Conservation (phyloP, 192 early-diverging fungal genomes). For the Lunasporangiospora selenospora region DNA sequence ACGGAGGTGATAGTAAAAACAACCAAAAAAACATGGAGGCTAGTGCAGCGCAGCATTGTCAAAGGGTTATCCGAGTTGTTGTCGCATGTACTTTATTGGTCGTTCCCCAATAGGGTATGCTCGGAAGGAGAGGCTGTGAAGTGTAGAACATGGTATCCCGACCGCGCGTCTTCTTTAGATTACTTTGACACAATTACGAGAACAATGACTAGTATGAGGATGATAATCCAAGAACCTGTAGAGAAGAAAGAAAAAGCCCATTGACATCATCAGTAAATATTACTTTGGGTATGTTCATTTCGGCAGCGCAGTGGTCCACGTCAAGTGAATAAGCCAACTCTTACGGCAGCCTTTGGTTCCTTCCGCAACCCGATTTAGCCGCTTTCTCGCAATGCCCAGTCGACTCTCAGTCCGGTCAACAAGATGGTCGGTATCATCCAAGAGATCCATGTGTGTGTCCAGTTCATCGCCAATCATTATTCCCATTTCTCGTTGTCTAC, state of each 20-base stretch:
- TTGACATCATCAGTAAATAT: slow-evolving; percentile 1
- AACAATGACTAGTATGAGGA: slow-evolving; percentile 50
- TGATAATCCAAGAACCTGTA: slow-evolving; percentile 53
- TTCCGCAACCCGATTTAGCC: slow-evolving; percentile 58
- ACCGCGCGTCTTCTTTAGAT: no score
- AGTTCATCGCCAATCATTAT: slow-evolving; percentile 78
- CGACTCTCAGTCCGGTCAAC: slow-evolving; percentile 63
- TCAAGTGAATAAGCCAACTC: slow-evolving; percentile 11
- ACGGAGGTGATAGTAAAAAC: no score
- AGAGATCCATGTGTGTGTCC: slow-evolving; percentile 68
- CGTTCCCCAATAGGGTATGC: no score
- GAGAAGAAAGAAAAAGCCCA: slow-evolving; percentile 5
- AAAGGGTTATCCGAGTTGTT: no score
- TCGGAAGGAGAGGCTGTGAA: no score
- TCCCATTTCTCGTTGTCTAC: slow-evolving; percentile 74
- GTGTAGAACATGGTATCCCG: no score
- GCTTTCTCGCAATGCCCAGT: slow-evolving; percentile 52
- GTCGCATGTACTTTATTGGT: no score
- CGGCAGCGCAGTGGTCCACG: neutral
- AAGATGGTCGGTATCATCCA: slow-evolving; percentile 74
- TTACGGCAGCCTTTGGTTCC: slow-evolving; percentile 62
- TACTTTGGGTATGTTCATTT: neutral
- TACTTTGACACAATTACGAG: slow-evolving; percentile 53
- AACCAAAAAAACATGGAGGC: no score
- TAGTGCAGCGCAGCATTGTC: no score